Conservation (phyloP, 2,329 filamentous ascomycete genomes). For the Colletotrichum acutatum region DNA sequence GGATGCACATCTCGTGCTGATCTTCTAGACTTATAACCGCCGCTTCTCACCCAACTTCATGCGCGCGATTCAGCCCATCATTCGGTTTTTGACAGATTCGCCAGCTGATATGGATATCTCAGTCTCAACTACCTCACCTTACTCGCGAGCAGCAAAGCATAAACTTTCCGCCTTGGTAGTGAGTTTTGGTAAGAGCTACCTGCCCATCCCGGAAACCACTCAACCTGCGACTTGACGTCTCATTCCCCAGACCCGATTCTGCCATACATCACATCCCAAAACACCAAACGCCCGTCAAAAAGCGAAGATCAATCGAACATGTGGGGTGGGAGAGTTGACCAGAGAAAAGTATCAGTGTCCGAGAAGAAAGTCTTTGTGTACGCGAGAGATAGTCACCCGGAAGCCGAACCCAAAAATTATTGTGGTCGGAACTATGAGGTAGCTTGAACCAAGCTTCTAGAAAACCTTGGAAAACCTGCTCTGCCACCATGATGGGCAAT, state of each 20-base stretch:
- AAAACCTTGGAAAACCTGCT: neutral
- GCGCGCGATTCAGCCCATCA: slow-evolving; percentile 8
- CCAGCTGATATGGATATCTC: neutral
- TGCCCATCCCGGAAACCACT: neutral
- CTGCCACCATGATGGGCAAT: neutral
- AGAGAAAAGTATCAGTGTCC: neutral
- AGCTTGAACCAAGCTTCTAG: neutral
- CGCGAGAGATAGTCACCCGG: neutral
- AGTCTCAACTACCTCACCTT: neutral
- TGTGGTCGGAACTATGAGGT: no score
- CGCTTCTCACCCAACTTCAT: neutral
- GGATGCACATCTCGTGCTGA: neutral
- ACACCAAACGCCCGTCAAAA: slow-evolving; percentile 10
- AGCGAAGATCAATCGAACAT: slow-evolving; percentile 21
- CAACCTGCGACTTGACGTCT: neutral
- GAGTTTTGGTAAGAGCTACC: no score
- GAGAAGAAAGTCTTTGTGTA: neutral
- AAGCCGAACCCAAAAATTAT: neutral
- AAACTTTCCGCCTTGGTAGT: neutral
- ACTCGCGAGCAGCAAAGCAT: neutral
- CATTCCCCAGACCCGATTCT: neutral
- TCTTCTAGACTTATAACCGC: neutral
- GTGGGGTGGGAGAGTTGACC: neutral
- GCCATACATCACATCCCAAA: neutral
- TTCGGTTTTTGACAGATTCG: neutral